Evolutionary conservation across 768 basidiomycete genomes (phyloP).

Genomic region (Crepidotus variabilis): DNA sequence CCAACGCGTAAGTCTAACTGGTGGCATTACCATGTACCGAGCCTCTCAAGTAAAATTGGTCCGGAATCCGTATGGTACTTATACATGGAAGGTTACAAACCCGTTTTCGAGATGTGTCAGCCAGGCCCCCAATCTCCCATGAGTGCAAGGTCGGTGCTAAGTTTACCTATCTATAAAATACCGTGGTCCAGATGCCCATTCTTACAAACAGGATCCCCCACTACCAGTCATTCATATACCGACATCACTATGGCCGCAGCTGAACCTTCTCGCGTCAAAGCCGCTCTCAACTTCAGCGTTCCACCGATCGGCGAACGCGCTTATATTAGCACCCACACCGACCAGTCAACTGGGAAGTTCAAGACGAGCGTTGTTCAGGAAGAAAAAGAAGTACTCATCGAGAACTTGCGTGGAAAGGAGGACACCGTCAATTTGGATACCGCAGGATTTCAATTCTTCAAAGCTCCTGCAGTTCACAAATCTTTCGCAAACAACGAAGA

Average conservation of each 20-base stretch:
- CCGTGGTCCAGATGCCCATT: no score
- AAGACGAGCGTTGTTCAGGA: slow-evolving; percentile 16
- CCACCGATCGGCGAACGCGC: slow-evolving; percentile 24
- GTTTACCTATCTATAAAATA: no score
- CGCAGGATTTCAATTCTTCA: slow-evolving; percentile 44
- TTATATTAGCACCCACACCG: slow-evolving; percentile 19
- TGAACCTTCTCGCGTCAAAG: not conserved
- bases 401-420: slow-evolving; percentile 53
- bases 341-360: slow-evolving; percentile 17
- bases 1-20: no score
- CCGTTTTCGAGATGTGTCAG: no score
- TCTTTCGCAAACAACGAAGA: slow-evolving; percentile 47
- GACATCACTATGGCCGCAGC: not conserved
- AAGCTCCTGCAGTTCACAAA: slow-evolving; percentile 31
- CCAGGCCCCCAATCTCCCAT: no score
- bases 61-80: no score
- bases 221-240: not conserved
- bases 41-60: no score
- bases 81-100: no score
- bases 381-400: slow-evolving; percentile 33
- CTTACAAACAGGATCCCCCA: no score
- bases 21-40: no score
- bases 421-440: slow-evolving; percentile 38
- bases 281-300: slow-evolving; percentile 7
- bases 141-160: no score